Evolutionary conservation across 352 stramenopile genomes (phyloP).

Genomic region (Phytophthora crassamura): DNA sequence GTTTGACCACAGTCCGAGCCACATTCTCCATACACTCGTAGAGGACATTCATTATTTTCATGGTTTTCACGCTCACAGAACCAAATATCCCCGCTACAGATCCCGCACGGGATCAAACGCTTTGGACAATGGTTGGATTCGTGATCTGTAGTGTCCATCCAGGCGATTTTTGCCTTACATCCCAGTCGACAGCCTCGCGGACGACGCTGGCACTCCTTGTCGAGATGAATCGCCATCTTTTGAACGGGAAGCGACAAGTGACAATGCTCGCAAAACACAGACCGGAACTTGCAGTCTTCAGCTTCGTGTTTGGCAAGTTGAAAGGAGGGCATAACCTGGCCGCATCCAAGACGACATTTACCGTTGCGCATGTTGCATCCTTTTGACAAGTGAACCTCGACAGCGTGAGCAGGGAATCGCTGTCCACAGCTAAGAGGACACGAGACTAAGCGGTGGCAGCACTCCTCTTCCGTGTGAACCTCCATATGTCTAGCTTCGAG

Average conservation of each 20-base stretch:
- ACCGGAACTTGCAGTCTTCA: conserved; percentile 45
- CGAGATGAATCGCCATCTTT: conserved; percentile 44
- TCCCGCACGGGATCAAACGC: conserved; percentile 58
- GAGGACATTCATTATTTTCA: conserved; percentile 50
- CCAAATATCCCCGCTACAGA: conserved; percentile 58
- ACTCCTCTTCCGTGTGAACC: conserved; percentile 47
- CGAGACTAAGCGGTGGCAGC: conserved; percentile 52
- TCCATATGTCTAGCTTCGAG: not conserved
- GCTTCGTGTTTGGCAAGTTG: conserved; percentile 64
- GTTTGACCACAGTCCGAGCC: conserved; percentile 49
- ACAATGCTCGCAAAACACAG: conserved; percentile 65
- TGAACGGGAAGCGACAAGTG: conserved; percentile 37
- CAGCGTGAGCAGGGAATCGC: conserved; percentile 42
- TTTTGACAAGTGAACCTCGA: conserved; percentile 54
- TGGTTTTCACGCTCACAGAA: conserved; percentile 54
- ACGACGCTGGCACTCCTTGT: conserved; percentile 39
- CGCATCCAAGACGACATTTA: conserved; percentile 66
- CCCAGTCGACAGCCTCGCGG: conserved; percentile 63
- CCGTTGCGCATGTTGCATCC: conserved; percentile 72
- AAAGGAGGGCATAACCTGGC: conserved; percentile 50
- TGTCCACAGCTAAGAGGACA: conserved; percentile 78
- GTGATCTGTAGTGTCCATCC: conserved; percentile 34
- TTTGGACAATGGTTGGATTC: conserved; percentile 63
- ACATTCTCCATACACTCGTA: conserved; percentile 59
- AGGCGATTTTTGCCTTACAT: conserved; percentile 40